Conservation (phyloP, 345 rosid species). For the Arabis hirsuta region DNA sequence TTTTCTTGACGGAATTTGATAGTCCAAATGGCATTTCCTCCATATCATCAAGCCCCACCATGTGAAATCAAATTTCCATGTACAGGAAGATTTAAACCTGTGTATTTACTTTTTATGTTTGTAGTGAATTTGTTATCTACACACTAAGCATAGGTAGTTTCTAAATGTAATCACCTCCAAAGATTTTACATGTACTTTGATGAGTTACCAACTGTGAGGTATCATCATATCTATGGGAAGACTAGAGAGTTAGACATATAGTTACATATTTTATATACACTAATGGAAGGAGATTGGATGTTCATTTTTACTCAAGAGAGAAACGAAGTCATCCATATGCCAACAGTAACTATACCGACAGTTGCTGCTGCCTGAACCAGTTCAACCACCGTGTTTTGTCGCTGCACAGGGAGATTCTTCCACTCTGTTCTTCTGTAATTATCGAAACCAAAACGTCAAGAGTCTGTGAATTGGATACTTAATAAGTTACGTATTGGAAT, state of each 20-base stretch:
- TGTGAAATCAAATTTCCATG: not conserved
- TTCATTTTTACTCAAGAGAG: conserved; percentile 47
- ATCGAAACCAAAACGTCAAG: conserved; percentile 17
- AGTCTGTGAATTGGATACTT: not conserved
- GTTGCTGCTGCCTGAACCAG: conserved; percentile 80
- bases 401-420: conserved; percentile 65
- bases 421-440: conserved; percentile 66
- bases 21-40: not conserved
- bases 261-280: conserved; percentile 34
- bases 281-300: conserved; percentile 23
- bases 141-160: not conserved
- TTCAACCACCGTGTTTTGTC: conserved; percentile 59
- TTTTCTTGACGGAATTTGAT: not conserved
- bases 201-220: conserved; percentile 30
- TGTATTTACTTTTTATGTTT: not conserved
- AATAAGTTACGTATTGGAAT: not conserved
- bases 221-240: conserved; percentile 33
- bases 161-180: not conserved
- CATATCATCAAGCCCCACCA: no score
- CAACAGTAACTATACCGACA: conserved; percentile 68
- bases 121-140: not conserved
- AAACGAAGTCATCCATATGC: conserved; percentile 79
- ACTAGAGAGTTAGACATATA: conserved; percentile 29
- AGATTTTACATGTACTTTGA: conserved; percentile 25
- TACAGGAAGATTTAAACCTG: not conserved